phyloP scores from a whole-genome alignment of 805 yeast genomes.

The Candida chauliodis region DNA sequence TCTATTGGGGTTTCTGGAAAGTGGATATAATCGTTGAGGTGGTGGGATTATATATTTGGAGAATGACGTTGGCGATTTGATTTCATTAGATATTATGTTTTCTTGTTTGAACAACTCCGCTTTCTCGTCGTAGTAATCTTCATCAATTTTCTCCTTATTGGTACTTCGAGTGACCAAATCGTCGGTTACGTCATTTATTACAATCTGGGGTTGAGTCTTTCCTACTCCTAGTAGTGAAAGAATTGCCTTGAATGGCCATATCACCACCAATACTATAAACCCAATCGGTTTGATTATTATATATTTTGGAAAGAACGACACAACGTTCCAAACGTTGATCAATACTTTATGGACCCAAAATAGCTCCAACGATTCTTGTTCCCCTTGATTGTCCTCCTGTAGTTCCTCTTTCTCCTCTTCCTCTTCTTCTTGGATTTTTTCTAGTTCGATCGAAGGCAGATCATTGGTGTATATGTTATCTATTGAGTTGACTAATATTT shows the following conservation, averaged over 20 bases:
- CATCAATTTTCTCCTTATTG: neutral
- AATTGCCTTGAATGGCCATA: slow-evolving; percentile 49
- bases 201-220: neutral
- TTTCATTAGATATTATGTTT: slow-evolving; percentile 34
- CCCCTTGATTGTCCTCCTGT: too few relatives aligned
- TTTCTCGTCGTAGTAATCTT: slow-evolving; percentile 21
- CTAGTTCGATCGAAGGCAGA: neutral
- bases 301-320: slow-evolving; percentile 25
- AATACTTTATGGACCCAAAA: slow-evolving; percentile 1
- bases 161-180: slow-evolving; percentile 8
- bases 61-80: slow-evolving; percentile 40
- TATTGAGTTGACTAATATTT: slow-evolving; percentile 29
- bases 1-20: slow-evolving; percentile 36
- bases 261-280: slow-evolving; percentile 47
- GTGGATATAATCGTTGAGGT: slow-evolving; percentile 42
- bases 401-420: slow-evolving; percentile 2
- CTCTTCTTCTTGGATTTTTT: slow-evolving; percentile 4
- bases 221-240: slow-evolving; percentile 7
- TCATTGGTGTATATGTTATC: slow-evolving; percentile 23
- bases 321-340: slow-evolving; percentile 2
- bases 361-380: neutral
- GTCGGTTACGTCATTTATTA: slow-evolving; percentile 1
- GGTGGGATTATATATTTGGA: slow-evolving; percentile 45
- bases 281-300: slow-evolving; percentile 51
- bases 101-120: slow-evolving; percentile 39